Evolutionary conservation across 345 rosid genomes (phyloP), one percentile per base, ranked within the genome.

Genomic region (Balakata baccata): DNA sequence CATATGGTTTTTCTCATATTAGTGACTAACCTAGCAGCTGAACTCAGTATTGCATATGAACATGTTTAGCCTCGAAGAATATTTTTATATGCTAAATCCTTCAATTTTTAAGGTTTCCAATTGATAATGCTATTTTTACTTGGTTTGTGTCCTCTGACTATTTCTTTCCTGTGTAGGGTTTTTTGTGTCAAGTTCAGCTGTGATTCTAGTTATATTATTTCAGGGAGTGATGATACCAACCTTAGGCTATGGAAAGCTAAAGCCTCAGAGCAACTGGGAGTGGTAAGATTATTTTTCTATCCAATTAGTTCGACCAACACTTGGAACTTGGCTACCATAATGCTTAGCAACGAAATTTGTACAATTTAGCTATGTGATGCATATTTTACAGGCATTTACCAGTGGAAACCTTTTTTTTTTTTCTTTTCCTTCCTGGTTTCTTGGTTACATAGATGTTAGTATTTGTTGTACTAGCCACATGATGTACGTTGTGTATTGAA

Each of bases 191-290:
- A 89, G 84, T 96, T 87, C 82, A 96, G 89, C 84, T 85, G 97
- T 43, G 99, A 96, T 84, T 97, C 90, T n/a, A 87, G 87, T 72
- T 95, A 95, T 50, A 86, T 95, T 57, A 83, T 95, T 80, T 95
- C 99, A 0, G 99, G 97, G 41, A 96, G 99, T 69, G 98, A 96
- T 84, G 98, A 93, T 75, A 90, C 97, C 34, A 96, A 96, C 79
- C 87, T 96, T 67, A 86, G 98, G 85, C 77, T 96, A 69, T 93
- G 99, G 98, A 96, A 96, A 87, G 96, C 99, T 70, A 96, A 90
- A 77, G 98, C 98, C 45, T 91, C 99, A 4, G 99, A 96, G 69
- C 99, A 93, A 81, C 38, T 91, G 79, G 99, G 99, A 85, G 92
- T 96, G 68, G 98, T 94, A 88, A 89, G 95, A 25, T 65, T 37